Evolutionary conservation across 2,329 filamentous ascomycete genomes (phyloP).

Genomic region (Coniochaeta sp.): DNA sequence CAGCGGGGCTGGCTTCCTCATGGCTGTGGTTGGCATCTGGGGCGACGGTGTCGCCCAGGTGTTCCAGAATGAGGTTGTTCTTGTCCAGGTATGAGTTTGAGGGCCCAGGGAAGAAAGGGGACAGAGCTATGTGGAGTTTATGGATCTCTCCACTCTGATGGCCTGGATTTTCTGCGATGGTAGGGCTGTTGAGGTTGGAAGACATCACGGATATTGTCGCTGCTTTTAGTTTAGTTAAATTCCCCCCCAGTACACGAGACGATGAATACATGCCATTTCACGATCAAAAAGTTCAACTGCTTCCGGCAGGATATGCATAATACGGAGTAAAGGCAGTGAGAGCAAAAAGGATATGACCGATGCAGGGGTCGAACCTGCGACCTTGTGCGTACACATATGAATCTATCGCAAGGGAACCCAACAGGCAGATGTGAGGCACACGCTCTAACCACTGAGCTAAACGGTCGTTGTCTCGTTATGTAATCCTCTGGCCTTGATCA

Average conservation of each 20-base stretch:
- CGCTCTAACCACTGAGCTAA: not conserved
- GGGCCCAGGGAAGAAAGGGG: not conserved
- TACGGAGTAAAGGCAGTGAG: too few species aligned
- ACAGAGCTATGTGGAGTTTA: not conserved
- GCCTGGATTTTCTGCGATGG: not conserved
- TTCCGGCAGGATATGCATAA: too few species aligned
- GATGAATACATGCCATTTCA: not conserved
- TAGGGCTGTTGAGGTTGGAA: not conserved
- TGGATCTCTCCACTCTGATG: not conserved
- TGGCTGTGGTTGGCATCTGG: slow-evolving; percentile 61
- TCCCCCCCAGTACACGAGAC: not conserved
- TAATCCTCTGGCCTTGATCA: not conserved
- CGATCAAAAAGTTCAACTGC: too few species aligned
- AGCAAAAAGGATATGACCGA: not conserved
- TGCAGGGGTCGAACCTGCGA: not conserved
- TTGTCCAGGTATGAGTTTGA: not conserved
- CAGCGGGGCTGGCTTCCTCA: slow-evolving; percentile 48
- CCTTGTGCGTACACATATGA: not conserved
- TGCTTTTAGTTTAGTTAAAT: not conserved
- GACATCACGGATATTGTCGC: not conserved
- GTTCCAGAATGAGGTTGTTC: slow-evolving; percentile 1
- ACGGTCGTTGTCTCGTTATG: not conserved
- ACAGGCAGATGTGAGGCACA: not conserved
- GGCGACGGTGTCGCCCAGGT: slow-evolving; percentile 42
- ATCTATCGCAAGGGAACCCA: not conserved